Evolutionary conservation across 202 grass and related monocot species (phyloP).

Genomic region (Carex sylvatica): DNA sequence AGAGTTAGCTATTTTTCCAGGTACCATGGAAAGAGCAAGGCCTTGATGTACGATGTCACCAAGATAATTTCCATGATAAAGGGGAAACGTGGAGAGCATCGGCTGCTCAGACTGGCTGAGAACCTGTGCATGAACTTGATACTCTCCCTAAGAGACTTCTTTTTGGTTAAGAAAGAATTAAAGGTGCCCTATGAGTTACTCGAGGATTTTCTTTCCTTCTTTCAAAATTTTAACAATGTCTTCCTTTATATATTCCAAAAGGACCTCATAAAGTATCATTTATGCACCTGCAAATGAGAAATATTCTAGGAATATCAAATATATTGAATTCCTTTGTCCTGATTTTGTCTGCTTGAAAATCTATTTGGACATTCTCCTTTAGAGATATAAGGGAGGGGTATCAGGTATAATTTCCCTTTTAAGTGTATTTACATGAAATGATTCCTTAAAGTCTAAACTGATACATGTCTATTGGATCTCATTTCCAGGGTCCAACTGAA

Average conservation of each 20-base stretch:
- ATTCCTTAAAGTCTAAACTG: constrained; percentile 4
- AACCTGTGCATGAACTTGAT: constrained; percentile 99
- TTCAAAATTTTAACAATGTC: constrained; percentile 18
- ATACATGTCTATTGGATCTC: not conserved
- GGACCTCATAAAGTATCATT: not conserved
- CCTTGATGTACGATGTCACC: constrained; percentile 98
- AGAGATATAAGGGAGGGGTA: not conserved
- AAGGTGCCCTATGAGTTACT: constrained; percentile 47
- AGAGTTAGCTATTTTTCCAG: constrained; percentile 32
- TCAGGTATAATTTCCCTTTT: not conserved
- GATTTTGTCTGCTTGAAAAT: constrained; percentile 12
- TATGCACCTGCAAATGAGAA: not conserved
- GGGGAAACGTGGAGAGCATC: constrained; percentile 90
- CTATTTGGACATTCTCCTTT: not conserved
- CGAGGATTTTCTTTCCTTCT: not conserved
- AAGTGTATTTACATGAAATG: constrained; percentile 6
- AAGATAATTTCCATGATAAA: constrained; percentile 99
- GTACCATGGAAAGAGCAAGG: constrained; percentile 98
- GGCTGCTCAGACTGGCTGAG: constrained; percentile 93
- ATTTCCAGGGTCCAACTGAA: constrained; percentile 82
- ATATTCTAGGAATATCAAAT: not conserved
- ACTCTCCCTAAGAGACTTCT: constrained; percentile 94
- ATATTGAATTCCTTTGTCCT: not conserved
- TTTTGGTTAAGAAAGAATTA: constrained; percentile 96
- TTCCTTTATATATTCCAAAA: not conserved